These are phyloP conservation scores for Phialophora expanda DNA, from an alignment of 2,329 filamentous ascomycete species.

Conservation along the genomic window DNA sequence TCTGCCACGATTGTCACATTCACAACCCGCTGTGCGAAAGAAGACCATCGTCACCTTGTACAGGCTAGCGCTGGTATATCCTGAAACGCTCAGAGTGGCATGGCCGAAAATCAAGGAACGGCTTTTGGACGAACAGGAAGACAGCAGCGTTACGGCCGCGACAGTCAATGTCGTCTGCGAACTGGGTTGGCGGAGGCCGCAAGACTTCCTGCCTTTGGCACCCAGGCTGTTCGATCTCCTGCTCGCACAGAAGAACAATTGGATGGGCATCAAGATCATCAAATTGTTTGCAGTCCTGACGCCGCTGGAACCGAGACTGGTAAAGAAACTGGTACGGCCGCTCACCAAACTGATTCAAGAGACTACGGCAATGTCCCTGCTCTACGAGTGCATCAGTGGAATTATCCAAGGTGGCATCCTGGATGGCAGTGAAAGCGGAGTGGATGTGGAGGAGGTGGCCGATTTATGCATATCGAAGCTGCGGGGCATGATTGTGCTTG, in stretches of 20 bases:
- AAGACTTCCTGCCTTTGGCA: slow-evolving; percentile 90
- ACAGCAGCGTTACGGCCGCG: slow-evolving; percentile 90
- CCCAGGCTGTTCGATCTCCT: slow-evolving; percentile 90
- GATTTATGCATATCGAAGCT: slow-evolving; percentile 90
- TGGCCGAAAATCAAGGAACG: slow-evolving; percentile 98
- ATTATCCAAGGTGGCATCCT: slow-evolving; percentile 97
- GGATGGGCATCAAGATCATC: slow-evolving; percentile 99
- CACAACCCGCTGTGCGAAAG: slow-evolving; percentile 83
- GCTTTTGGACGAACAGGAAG: slow-evolving; percentile 85
- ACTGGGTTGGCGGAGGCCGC: slow-evolving; percentile 87
- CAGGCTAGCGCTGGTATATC: slow-evolving; percentile 91
- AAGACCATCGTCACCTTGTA: slow-evolving; percentile 96
- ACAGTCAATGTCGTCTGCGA: slow-evolving; percentile 98
- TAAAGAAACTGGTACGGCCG: slow-evolving; percentile 88
- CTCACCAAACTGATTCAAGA: slow-evolving; percentile 92
- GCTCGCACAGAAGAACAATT: slow-evolving; percentile 93
- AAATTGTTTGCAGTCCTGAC: slow-evolving; percentile 98
- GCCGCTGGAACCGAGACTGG: slow-evolving; percentile 85
- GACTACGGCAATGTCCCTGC: slow-evolving; percentile 94
- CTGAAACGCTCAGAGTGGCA: slow-evolving; percentile 85
- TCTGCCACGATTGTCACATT: slow-evolving; percentile 83
- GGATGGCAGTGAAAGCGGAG: slow-evolving; percentile 76
- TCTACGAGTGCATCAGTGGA: slow-evolving; percentile 98
- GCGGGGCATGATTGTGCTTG: slow-evolving; percentile 88
- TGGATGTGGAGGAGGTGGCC: slow-evolving; percentile 89